Evolutionary conservation across 2,329 filamentous ascomycete genomes (phyloP).

Genomic region (Gliomastix tumulicola): DNA sequence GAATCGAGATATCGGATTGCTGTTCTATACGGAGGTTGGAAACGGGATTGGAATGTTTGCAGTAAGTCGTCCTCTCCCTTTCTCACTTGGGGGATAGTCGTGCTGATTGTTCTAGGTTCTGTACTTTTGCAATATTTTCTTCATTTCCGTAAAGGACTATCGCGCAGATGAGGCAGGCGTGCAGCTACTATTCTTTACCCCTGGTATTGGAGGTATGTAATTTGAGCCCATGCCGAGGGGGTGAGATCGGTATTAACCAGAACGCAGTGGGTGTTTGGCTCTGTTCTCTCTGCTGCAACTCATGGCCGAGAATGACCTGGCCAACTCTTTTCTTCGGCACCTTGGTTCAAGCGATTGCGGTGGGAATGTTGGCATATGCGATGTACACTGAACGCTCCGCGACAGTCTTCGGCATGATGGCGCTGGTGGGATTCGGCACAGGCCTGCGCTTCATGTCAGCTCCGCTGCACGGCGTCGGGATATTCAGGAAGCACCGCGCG

Average conservation of each 20-base stretch:
- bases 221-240: no score
- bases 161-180: constrained; percentile 41
- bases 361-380: constrained; percentile 51
- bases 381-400: constrained; percentile 38
- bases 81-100: constrained; percentile 8
- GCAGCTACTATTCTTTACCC: constrained; percentile 57
- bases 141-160: constrained; percentile 51
- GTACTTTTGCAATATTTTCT: constrained; percentile 65
- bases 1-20: constrained; percentile 50
- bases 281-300: constrained; percentile 53
- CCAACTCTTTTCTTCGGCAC: constrained; percentile 49
- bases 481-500: constrained; percentile 51
- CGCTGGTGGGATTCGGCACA: constrained; percentile 53
- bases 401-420: constrained; percentile 60
- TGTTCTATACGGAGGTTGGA: constrained; percentile 56
- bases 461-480: constrained; percentile 54
- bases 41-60: constrained; percentile 49
- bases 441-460: constrained; percentile 60
- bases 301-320: constrained; percentile 55
- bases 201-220: constrained; percentile 51
- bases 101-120: constrained; percentile 41
- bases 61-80: constrained; percentile 16
- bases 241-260: no score
- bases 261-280: constrained; percentile 43
- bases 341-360: constrained; percentile 48